Evolutionary conservation across 805 yeast genomes (phyloP), one percentile per base, ranked within the genome.

Genomic region (Candida tammaniensis): DNA sequence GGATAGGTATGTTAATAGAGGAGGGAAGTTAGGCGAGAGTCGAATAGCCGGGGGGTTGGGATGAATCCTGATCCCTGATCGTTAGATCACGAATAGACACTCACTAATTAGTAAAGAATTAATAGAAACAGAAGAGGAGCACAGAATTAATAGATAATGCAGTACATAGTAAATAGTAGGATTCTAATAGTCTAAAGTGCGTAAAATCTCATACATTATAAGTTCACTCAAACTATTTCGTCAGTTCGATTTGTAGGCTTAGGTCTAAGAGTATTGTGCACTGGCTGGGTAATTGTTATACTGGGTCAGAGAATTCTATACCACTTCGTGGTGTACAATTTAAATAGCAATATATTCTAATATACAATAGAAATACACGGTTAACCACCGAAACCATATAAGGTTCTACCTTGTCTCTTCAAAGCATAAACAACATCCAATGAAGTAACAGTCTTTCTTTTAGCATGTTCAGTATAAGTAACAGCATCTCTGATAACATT

Each of bases 351-450:
- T 45, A 27, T 36, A 44, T 51, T 48, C 55, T 52, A 52, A 49
- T 52, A 51, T 52, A 52, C 55, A 51, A 49, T 44, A 45, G 41
- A 42, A 45, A 42, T 43, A 48, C 42, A 43, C 28, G 30, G 24
- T 38, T 82, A 91, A 82, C 96, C 96, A 77, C 97, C 97, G 86
- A 89, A 91, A 88, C 97, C 97, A 69, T 89, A 89, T 70, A 91
- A 82, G 74, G 97, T 91, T 77, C 97, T 85, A 64, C 98, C 98
- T 79, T 91, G 96, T 82, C 97, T 87, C 91, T 89, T 89, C 76
- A 89, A 85, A 59, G 98, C 98, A 72, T 89, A 89, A 60, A 89
- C 97, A 54, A 89, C 97, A 67, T 89, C 98, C 62, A 89, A 80
- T 46, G 98, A 88, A 53, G 98, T 89, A 58, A 89, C 98, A 51